Evolutionary conservation across 495 filamentous ascomycete species (phyloP), one percentile per base, ranked within the genome.

Genomic region (Rhizodiscina lignyota): DNA sequence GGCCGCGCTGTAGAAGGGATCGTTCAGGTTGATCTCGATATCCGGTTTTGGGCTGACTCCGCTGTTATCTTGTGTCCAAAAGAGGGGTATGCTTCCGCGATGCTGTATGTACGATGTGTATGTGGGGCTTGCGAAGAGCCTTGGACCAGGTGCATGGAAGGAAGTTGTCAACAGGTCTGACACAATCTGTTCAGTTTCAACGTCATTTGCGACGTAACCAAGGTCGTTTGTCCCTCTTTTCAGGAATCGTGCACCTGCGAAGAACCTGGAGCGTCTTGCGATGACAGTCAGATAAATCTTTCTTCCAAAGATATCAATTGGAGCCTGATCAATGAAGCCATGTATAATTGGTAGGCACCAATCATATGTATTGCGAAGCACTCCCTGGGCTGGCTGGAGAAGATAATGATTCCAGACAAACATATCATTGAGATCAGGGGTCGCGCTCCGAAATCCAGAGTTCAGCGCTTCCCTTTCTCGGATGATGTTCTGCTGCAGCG

Each of bases 111-210:
- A 97, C 0, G 89, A 94, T 10, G 89, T 96, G 52, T 84, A 94
- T 20, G 78, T 75, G 4, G 89, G 86, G 46, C 79, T 97, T 2
- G 83, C 68, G 56, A 82, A 89, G 21, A 93, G 70, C 37, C 70
- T 72, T 17, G 84, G 83, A 4, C 83, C 86, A 4, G 89, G 81
- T 2, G 79, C 79, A 61, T 97, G 89, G 49, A 97, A 96, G 0
- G 89, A 94, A 2, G 89, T 96, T 2, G 84, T 94, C 21, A 82
- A 59, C 48, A 82, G 76, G 51, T 97, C 91, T 10, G 85, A 85
- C 6, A 96, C 86, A 42, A 97, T 94, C 53, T 97, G 89, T 57
- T 97, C 89, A 4, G 91, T 94, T 58, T 97, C 91, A n/a, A 97
- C 89, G 55, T 97, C 89, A 50, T 97, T 97, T 24, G 89, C 89